Base-by-base conservation (phyloP, 106 monocot species). In the Dendrobium catenatum region DNA sequence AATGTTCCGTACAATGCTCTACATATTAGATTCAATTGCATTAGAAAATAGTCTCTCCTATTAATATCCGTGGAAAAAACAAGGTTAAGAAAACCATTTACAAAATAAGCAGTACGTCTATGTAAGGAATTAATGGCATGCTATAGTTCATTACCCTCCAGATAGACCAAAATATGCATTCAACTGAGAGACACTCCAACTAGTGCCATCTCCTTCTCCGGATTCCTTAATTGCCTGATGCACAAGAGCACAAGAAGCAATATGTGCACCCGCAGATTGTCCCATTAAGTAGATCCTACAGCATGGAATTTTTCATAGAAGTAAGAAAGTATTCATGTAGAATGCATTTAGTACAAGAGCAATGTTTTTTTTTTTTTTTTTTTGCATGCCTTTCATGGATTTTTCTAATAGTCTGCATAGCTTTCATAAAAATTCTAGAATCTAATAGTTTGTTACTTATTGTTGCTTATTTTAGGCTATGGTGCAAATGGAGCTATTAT, bases 221-320 rank as follows among this genome's bases (percentile, higher is more conserved):
- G 82, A 86, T 84, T 99, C 95, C 89, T 89, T 93, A 67, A 89
- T 90, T 82, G 93, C 95, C 79, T 99, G 93, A 59, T 91, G 80
- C 31, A 99, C 22, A 33, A 99, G 88, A 85, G 91, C 49, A 88
- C 93, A 99, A n/a, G 95, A 91, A 75, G 99, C 89, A 83, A 99
- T 95, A 89, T 99, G 99, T 37, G 99, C 95, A 80, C 99, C 99
- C 43, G 99, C 99, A 41, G 99, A 99, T 78, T 99, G 99, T 24
- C 99, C 99, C 85, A 93, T 83, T 70, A 99, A 80, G 88, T 93
- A 99, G 51, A 99, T 86, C 91, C 99, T 99, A 75, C 22, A 76
- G 8, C 73, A 56, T 17, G 16, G 46, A 15, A 84, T 26, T 44
- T 64, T 80, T 47, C 42, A 72, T 24, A 70, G 17, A 77, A 24